These are phyloP conservation scores for Didymella pomorum DNA, from an alignment of 2,329 filamentous ascomycete species.

Conservation along the genomic window DNA sequence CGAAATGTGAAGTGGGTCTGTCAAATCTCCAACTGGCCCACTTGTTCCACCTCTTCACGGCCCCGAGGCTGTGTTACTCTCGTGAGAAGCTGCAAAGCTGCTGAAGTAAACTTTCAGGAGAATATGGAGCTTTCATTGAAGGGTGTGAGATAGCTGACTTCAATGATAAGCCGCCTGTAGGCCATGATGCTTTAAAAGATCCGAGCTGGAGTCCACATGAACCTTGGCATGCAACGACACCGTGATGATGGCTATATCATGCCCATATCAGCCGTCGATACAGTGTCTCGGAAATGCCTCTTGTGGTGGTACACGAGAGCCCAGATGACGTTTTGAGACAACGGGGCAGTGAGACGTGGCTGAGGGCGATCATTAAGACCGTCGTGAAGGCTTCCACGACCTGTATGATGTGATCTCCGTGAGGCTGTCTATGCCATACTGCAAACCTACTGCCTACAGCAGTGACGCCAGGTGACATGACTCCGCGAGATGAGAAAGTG, in stretches of 20 bases:
- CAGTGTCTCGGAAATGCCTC: background rate
- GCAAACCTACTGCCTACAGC: background rate
- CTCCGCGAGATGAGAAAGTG: background rate
- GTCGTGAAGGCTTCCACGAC: background rate
- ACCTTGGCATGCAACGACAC: background rate
- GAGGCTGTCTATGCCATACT: background rate
- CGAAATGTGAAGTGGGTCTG: slow-evolving; percentile 1
- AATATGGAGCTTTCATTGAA: background rate
- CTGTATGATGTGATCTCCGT: background rate
- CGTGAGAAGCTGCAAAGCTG: too few relatives aligned
- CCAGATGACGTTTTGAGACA: background rate
- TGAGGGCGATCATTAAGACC: background rate
- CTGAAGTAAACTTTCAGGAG: too few relatives aligned
- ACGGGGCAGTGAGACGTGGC: background rate
- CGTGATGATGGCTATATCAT: background rate
- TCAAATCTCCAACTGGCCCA: background rate
- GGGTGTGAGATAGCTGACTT: background rate
- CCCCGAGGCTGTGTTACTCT: background rate
- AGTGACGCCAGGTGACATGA: background rate
- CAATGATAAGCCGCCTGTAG: background rate
- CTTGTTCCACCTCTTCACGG: background rate
- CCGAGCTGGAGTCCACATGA: background rate
- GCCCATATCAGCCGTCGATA: slow-evolving; percentile 11
- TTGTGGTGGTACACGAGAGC: background rate
- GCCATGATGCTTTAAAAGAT: background rate